Percentiles rank a stretch among this genome's conserved stretches.
phyloP scores from a whole-genome alignment of 192 early-diverging fungal species.

The Coemansia erecta region DNA sequence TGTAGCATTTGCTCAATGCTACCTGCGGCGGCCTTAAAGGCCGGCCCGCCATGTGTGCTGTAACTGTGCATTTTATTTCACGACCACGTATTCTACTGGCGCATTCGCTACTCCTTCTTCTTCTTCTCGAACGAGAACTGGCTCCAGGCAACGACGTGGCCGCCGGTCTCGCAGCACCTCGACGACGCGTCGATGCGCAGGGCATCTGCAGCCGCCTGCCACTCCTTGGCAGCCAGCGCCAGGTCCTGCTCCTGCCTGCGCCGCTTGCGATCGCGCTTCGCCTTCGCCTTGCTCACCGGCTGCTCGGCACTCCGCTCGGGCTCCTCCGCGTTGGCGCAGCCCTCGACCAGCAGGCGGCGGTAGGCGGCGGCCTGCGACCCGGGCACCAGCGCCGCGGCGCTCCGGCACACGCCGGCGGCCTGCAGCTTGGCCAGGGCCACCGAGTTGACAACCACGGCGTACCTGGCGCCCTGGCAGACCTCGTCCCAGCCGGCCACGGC shows the following conservation, averaged over 20 bases:
- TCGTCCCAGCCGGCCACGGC: slow-evolving; percentile 4
- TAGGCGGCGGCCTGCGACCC: slow-evolving; percentile 17
- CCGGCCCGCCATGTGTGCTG: not conserved
- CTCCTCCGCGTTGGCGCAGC: not conserved
- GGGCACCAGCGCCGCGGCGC: slow-evolving; percentile 1
- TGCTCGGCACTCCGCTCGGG: not conserved
- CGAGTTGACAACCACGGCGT: slow-evolving; percentile 23
- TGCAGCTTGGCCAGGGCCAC: slow-evolving; percentile 20
- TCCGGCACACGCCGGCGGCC: not conserved
- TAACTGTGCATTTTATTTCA: too few species aligned
- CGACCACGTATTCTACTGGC: too few species aligned
- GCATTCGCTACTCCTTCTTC: too few species aligned
- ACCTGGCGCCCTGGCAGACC: slow-evolving; percentile 4
- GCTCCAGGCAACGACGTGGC: too few species aligned
- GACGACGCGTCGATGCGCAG: slow-evolving; percentile 3
- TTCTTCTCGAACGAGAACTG: not conserved
- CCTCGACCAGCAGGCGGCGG: slow-evolving; percentile 5
- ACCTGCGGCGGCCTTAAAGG: not conserved
- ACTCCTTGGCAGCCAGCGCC: slow-evolving; percentile 6
- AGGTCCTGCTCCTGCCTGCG: not conserved
- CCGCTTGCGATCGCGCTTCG: slow-evolving; percentile 13
- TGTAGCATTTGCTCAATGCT: too few species aligned
- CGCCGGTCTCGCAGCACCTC: slow-evolving; percentile 11
- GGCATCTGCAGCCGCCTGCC: slow-evolving; percentile 12
- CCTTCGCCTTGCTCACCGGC: slow-evolving; percentile 5